phyloP scores from a whole-genome alignment of 2,329 filamentous ascomycete genomes.

The Ustulina deusta region DNA sequence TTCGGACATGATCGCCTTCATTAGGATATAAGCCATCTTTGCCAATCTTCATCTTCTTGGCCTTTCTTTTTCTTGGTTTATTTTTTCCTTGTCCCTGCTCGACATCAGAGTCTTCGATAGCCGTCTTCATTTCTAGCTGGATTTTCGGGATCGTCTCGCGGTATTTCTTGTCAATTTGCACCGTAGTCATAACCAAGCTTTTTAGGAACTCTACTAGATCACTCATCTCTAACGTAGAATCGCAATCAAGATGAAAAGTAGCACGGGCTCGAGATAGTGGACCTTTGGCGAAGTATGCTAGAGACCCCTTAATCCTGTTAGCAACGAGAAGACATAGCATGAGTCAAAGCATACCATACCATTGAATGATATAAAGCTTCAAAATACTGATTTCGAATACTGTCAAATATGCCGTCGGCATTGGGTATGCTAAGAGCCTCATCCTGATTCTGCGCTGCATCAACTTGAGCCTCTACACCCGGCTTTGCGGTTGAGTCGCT shows the following conservation, averaged over 20 bases:
- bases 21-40: slow-evolving; percentile 76
- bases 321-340: slow-evolving; percentile 38
- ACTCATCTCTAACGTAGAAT: slow-evolving; percentile 69
- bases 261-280: slow-evolving; percentile 80
- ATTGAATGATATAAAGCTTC: slow-evolving; percentile 73
- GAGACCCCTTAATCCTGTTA: slow-evolving; percentile 71
- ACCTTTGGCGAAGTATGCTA: slow-evolving; percentile 87
- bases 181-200: slow-evolving; percentile 72
- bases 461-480: slow-evolving; percentile 31
- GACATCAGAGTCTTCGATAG: slow-evolving; percentile 67
- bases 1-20: slow-evolving; percentile 73
- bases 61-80: slow-evolving; percentile 62
- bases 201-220: slow-evolving; percentile 78
- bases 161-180: slow-evolving; percentile 83
- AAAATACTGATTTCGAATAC: slow-evolving; percentile 69
- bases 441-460: slow-evolving; percentile 33
- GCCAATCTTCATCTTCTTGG: slow-evolving; percentile 74
- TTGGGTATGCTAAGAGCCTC: slow-evolving; percentile 54
- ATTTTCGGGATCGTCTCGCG: slow-evolving; percentile 75
- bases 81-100: slow-evolving; percentile 57
- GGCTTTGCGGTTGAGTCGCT: slow-evolving; percentile 4
- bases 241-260: slow-evolving; percentile 73
- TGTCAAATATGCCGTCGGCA: slow-evolving; percentile 67
- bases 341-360: slow-evolving; percentile 62
- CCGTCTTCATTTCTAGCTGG: slow-evolving; percentile 67